phyloP scores from a whole-genome alignment of 495 filamentous ascomycete species.

The Glonium stellatum region DNA sequence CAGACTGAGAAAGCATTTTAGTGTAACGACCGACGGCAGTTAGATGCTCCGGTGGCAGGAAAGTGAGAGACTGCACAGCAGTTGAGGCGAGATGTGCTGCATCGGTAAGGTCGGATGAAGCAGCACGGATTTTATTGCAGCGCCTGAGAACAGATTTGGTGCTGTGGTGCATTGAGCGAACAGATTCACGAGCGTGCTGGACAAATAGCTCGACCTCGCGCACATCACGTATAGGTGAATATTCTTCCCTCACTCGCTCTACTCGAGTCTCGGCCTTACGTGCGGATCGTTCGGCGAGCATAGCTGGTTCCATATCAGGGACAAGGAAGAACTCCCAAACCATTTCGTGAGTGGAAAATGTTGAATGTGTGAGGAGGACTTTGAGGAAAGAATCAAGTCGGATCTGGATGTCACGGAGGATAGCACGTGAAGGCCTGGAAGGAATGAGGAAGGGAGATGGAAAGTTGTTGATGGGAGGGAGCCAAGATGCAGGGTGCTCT shows the following conservation, averaged over 20 bases:
- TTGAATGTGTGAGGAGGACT: slow-evolving; percentile 79
- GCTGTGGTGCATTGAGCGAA: slow-evolving; percentile 73
- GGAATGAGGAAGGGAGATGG: slow-evolving; percentile 88
- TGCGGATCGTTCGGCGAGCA: slow-evolving; percentile 81
- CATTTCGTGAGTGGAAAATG: slow-evolving; percentile 94
- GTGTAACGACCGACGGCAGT: slow-evolving; percentile 68
- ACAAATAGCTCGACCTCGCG: slow-evolving; percentile 93
- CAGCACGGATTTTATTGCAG: slow-evolving; percentile 52
- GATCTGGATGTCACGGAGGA: slow-evolving; percentile 80
- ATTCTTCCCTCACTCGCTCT: slow-evolving; percentile 84
- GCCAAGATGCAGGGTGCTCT: slow-evolving; percentile 92
- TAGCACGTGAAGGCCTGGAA: slow-evolving; percentile 78
- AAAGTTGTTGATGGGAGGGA: slow-evolving; percentile 71
- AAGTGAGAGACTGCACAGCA: slow-evolving; percentile 52
- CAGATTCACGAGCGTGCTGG: slow-evolving; percentile 77
- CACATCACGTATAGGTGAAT: slow-evolving; percentile 68
- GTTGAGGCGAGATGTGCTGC: slow-evolving; percentile 54
- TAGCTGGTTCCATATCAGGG: slow-evolving; percentile 81
- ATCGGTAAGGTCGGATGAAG: slow-evolving; percentile 57
- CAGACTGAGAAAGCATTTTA: slow-evolving; percentile 55
- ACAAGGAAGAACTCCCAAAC: slow-evolving; percentile 99
- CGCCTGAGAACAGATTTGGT: slow-evolving; percentile 72
- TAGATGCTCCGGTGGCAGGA: slow-evolving; percentile 61
- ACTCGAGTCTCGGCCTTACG: slow-evolving; percentile 74
- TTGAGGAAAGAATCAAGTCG: slow-evolving; percentile 81